Evolutionary conservation across 306 rosid species (phyloP), one percentile per base, ranked within the genome.

Genomic region (Sphenostylis stenocarpa): DNA sequence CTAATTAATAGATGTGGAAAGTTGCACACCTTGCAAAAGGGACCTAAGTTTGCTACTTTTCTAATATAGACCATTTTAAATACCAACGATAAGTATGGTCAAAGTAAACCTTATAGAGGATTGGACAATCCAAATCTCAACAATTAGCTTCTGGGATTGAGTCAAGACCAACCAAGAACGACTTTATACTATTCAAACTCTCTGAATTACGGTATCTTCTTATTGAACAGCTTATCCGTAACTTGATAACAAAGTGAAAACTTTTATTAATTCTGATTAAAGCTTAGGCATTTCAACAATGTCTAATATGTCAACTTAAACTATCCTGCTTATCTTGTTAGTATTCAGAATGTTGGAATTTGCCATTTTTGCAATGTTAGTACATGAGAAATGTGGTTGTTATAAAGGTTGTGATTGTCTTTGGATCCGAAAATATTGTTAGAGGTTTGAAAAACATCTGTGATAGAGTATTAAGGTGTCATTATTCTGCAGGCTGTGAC

Each of bases 401-500:
- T 39, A 39, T 10, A 8, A 34, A 17, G 19, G 52, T 67, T 43
- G 14, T 24, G 1, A 44, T 44, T 67, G 23, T 44, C 15, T 28
- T 47, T n/a, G 9, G 12, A 5, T 13, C 5, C 6, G 21, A 36
- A 10, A 1, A 5, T 33, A 7, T 15, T 38, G n/a, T 38, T 8
- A 23, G 21, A n/a, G 0, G n/a, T 4, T 53, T 53, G 77, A 21
- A 71, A 71, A 36, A 3, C 26, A 15, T 38, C 2, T 0, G 3
- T 62, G 26, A 33, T 47, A 24, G 21, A 43, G 39, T 44, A 13
- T 26, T 26, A 2, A 26, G 12, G 1, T 38, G 13, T 38, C 13
- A 36, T 2, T 38, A 38, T 8, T 31, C 36, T 85, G 24, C 67
- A 78, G 85, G 82, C 5, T 17, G 9, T 85, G 21, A 21, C 85